Conservation (phyloP, 192 early-diverging fungal species). For the Lobulomyces angularis region DNA sequence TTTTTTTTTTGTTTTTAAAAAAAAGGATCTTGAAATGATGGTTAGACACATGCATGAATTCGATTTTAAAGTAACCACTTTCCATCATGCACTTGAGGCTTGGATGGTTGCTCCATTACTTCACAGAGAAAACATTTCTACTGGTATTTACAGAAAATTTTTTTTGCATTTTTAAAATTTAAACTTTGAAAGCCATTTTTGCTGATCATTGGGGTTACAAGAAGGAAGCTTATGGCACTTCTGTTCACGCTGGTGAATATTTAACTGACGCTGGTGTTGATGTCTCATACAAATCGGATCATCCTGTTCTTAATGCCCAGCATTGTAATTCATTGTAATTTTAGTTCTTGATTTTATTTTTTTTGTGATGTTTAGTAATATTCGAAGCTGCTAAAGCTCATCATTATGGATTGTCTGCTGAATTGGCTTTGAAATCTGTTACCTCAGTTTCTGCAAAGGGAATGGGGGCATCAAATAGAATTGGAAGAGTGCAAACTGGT, state of each 20-base stretch:
- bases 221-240: slow-evolving; percentile 61
- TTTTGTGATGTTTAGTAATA: slow-evolving; percentile 18
- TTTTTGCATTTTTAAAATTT: slow-evolving; percentile 1
- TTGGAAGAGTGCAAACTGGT: slow-evolving; percentile 49
- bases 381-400: slow-evolving; percentile 63
- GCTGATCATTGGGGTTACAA: slow-evolving; percentile 49
- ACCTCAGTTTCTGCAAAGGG: slow-evolving; percentile 59
- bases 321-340: background rate
- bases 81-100: slow-evolving; percentile 72
- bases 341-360: slow-evolving; percentile 2
- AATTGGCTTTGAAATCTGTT: slow-evolving; percentile 45
- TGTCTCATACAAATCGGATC: slow-evolving; percentile 66
- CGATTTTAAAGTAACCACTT: slow-evolving; percentile 55
- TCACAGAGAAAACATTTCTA: slow-evolving; percentile 45
- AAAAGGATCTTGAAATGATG: slow-evolving; percentile 60
- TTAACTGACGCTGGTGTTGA: slow-evolving; percentile 54
- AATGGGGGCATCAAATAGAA: slow-evolving; percentile 52
- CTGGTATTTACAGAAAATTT: slow-evolving; percentile 35
- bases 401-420: slow-evolving; percentile 55
- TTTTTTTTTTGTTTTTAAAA: slow-evolving; percentile 9
- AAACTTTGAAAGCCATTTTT: background rate
- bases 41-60: slow-evolving; percentile 59
- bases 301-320: slow-evolving; percentile 59
- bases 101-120: slow-evolving; percentile 54
- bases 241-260: slow-evolving; percentile 42